phyloP scores from a whole-genome alignment of 2,329 filamentous ascomycete genomes.

The Aspergillus ochraceoroseus region DNA sequence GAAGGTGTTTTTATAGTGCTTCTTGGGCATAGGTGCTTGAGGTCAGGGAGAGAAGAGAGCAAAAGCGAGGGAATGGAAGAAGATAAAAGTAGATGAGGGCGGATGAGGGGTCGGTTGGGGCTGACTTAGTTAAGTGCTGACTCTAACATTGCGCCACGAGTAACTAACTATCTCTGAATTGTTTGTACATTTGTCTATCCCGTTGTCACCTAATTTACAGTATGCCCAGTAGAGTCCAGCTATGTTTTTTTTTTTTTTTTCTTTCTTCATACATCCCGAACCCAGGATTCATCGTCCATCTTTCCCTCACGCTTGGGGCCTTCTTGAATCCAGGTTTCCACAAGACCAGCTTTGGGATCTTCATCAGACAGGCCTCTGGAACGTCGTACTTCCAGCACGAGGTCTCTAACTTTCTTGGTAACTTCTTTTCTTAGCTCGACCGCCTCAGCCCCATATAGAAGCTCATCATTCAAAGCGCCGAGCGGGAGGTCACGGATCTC shows the following conservation, averaged over 20 bases:
- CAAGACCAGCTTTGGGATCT: slow-evolving; percentile 68
- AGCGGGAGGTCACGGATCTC: slow-evolving; percentile 33
- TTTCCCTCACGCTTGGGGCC: slow-evolving; percentile 51
- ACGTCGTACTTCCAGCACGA: slow-evolving; percentile 72
- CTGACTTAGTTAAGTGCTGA: no score
- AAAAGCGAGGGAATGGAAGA: slow-evolving; percentile 11
- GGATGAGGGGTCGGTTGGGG: slow-evolving; percentile 3
- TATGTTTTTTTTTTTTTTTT: no score
- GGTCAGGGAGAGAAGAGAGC: slow-evolving; percentile 9
- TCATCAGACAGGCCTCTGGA: slow-evolving; percentile 71
- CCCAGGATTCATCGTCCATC: slow-evolving; percentile 58
- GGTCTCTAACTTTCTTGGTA: slow-evolving; percentile 68
- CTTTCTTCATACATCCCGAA: slow-evolving; percentile 50
- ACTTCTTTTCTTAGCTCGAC: slow-evolving; percentile 73
- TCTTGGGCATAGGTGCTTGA: slow-evolving; percentile 45
- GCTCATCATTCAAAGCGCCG: slow-evolving; percentile 59
- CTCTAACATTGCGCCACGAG: no score
- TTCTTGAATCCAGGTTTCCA: slow-evolving; percentile 71
- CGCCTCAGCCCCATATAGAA: slow-evolving; percentile 69
- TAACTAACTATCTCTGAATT: no score
- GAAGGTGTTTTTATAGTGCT: slow-evolving; percentile 38
- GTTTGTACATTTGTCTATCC: slow-evolving; percentile 11
- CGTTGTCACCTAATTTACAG: slow-evolving; percentile 16
- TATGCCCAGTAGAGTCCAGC: not conserved
- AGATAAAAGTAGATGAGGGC: slow-evolving; percentile 4